Base-by-base conservation (phyloP, 2,329 filamentous ascomycete species). In the Fusarium piperis region DNA sequence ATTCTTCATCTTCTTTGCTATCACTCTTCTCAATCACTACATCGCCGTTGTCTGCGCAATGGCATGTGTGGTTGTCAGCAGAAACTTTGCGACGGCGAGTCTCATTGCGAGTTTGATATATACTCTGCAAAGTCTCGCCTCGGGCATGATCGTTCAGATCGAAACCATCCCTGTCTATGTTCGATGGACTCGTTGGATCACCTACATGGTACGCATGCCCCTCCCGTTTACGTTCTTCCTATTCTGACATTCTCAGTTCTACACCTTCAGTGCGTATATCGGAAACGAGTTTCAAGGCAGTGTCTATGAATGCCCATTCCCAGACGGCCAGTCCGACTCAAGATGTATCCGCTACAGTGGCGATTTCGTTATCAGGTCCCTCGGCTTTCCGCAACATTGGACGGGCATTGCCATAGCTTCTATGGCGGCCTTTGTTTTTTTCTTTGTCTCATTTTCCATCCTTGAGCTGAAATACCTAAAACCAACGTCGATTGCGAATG, bases 101-200 rank as follows among this genome's bases (percentile, higher is more conserved):
- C 78, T 95, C 23, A 90, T 94, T 52, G 92, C 89, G 11, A 95
- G 95, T 74, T 80, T 94, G 52, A 87, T 86, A 0, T 94, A 91
- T 72, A 95, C 93, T 0, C 72, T 94, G 20, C 93, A 95, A 76
- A 91, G 88, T 2, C 89, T 94, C 83, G 90, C 90, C 0, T 94
- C 92, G 68, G 93, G 93, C 1, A 94, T 91, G 79, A 94, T 95
- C 70, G 89, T 94, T 13, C 92, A 94, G 77, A 85, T 87, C 11
- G 89, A 93, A 59, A 89, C 90, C 6, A 92, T 95, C 4, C 92
- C 93, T 0, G 84, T 94, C 1, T 95, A 94, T 73, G 89, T 94
- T n/a, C 86, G 92, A 61, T 95, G 93, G 93, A 82, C 93, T 2
- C 94, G 94, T 76, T 92, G 89, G 83, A 85, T 86, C 26, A 87